phyloP scores from a whole-genome alignment of 305 asterid genomes.

The Caryopteris hybrid region DNA sequence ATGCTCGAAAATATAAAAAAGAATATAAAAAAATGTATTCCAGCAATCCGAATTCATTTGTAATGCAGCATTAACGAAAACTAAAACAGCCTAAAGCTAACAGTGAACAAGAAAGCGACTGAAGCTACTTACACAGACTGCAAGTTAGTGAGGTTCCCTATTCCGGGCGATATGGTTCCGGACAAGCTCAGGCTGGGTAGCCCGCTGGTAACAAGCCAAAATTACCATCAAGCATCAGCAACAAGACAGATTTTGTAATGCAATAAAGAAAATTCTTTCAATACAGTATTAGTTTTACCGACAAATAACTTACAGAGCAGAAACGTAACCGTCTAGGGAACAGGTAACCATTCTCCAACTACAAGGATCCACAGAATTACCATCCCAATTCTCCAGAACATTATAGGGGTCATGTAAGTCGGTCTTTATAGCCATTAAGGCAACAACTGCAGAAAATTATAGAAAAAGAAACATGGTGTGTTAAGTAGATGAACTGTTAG shows the following conservation, averaged over 20 bases:
- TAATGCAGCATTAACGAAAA: neutral
- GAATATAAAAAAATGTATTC: neutral
- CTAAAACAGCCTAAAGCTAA: neutral
- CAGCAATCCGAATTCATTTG: neutral
- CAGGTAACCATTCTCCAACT: constrained; percentile 98
- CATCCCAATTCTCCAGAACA: constrained; percentile 89
- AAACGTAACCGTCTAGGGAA: constrained; percentile 73
- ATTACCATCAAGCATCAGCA: constrained; percentile 2
- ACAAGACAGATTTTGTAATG: neutral
- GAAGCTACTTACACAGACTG: constrained; percentile 70
- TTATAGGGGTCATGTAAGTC: constrained; percentile 70
- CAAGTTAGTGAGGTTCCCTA: constrained; percentile 81
- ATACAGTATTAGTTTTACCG: neutral
- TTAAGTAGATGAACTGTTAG: neutral
- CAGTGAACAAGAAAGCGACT: neutral
- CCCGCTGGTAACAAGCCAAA: constrained; percentile 45
- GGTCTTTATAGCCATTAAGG: constrained; percentile 71
- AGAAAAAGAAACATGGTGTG: neutral
- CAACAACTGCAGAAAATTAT: constrained; percentile 63
- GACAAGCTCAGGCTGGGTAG: constrained; percentile 83
- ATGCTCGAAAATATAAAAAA: neutral
- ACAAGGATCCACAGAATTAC: constrained; percentile 95
- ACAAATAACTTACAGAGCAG: constrained; percentile 63
- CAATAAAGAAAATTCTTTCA: neutral
- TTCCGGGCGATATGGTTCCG: constrained; percentile 76